phyloP scores from a whole-genome alignment of 2,329 filamentous ascomycete genomes.

The Penicillium italicum region DNA sequence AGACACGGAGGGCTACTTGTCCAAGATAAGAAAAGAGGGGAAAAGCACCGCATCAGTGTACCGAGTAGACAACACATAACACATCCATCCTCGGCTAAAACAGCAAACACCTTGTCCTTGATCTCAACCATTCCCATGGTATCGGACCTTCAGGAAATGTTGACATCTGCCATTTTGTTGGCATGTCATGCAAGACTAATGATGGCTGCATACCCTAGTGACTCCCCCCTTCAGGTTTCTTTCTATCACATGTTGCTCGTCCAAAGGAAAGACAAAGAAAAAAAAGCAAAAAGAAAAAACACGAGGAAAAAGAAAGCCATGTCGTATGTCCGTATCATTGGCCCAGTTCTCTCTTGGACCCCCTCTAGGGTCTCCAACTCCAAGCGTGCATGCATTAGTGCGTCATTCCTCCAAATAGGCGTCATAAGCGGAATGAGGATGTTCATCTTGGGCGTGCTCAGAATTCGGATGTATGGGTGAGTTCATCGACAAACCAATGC shows the following conservation, averaged over 20 bases:
- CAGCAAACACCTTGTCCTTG: neutral
- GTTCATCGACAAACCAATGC: neutral
- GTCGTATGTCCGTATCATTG: neutral
- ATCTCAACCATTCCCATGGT: neutral
- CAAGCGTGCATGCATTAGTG: neutral
- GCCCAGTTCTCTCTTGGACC: neutral
- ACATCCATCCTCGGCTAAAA: neutral
- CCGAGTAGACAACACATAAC: neutral
- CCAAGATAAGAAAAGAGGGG: constrained; percentile 3
- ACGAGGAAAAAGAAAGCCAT: neutral
- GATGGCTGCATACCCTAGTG: neutral
- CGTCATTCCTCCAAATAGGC: neutral
- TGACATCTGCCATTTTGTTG: neutral
- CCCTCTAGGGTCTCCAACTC: neutral
- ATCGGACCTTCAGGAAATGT: neutral
- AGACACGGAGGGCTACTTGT: neutral
- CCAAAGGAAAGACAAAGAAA: neutral
- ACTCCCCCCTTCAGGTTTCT: neutral
- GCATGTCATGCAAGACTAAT: neutral
- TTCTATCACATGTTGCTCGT: neutral
- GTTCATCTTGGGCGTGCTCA: neutral
- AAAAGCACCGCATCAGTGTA: neutral
- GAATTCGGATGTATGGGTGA: neutral
- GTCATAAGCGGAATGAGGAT: neutral
- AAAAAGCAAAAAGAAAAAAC: neutral